These are phyloP conservation scores for Magnolia changhungtana DNA, from an alignment of 164 flowering plant species.

Conservation along the genomic window DNA sequence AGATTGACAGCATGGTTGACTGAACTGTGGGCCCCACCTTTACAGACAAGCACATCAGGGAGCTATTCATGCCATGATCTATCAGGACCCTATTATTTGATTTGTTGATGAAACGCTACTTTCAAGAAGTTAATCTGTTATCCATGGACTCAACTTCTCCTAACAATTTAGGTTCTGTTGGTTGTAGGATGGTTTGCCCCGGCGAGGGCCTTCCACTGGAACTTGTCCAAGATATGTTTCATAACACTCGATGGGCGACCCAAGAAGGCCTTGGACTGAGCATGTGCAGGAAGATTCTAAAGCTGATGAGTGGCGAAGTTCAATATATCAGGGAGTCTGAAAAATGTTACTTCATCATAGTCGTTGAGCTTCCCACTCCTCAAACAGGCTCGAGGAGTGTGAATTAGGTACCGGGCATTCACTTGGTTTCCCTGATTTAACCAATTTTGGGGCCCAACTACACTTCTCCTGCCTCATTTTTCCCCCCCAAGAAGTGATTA, in stretches of 20 bases:
- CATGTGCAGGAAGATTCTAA: conserved; percentile 71
- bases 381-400: conserved; percentile 23
- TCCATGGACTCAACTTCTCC: too few species aligned
- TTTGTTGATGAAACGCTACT: too few species aligned
- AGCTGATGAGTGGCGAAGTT: conserved; percentile 74
- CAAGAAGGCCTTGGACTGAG: conserved; percentile 74
- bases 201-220: conserved; percentile 81
- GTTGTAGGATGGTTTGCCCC: conserved; percentile 59
- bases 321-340: conserved; percentile 79
- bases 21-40: too few species aligned
- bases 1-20: too few species aligned
- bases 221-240: conserved; percentile 76
- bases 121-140: too few species aligned
- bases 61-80: too few species aligned
- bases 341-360: conserved; percentile 57
- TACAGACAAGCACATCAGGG: too few species aligned
- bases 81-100: too few species aligned
- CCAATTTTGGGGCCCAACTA: neutral
- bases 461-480: neutral
- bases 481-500: too few species aligned
- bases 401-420: conserved; percentile 13
- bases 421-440: neutral
- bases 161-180: neutral
- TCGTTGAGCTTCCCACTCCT: conserved; percentile 51
- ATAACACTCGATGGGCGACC: conserved; percentile 55